Conservation (phyloP, 2,329 filamentous ascomycete genomes). For the Metarhizium brunneum region DNA sequence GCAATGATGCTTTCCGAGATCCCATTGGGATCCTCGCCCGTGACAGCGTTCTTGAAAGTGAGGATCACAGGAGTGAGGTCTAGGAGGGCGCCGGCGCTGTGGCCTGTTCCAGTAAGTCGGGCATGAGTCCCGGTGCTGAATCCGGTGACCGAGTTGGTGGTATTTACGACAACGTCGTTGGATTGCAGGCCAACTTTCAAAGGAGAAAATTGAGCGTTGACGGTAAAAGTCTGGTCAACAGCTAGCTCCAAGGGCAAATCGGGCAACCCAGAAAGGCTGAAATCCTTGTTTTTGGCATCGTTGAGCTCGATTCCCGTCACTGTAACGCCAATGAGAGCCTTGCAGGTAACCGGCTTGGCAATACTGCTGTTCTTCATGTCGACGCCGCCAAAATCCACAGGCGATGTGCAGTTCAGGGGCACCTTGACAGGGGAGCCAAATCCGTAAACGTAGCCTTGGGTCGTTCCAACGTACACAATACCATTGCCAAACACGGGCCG, state of each 20-base stretch:
- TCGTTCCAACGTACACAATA: conserved; percentile 44
- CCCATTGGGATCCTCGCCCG: conserved; percentile 27
- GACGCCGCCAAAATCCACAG: conserved; percentile 35
- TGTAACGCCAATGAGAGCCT: conserved; percentile 32
- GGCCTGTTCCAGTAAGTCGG: conserved; percentile 37
- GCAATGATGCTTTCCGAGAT: conserved; percentile 35
- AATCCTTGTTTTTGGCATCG: conserved; percentile 24
- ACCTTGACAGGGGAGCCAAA: conserved; percentile 46
- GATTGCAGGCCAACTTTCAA: conserved; percentile 37
- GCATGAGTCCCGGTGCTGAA: conserved; percentile 38
- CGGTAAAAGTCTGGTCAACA: conserved; percentile 29
- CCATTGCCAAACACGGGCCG: conserved; percentile 49
- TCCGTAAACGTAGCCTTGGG: conserved; percentile 40
- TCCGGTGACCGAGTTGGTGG: conserved; percentile 34
- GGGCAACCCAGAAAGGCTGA: conserved; percentile 26
- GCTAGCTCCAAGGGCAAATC: conserved; percentile 19
- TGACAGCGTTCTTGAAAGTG: conserved; percentile 39
- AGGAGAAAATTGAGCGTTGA: conserved; percentile 36
- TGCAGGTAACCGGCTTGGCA: conserved; percentile 32
- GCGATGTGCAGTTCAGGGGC: conserved; percentile 43
- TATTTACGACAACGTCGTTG: conserved; percentile 36
- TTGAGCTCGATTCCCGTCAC: conserved; percentile 29
- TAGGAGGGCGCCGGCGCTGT: conserved; percentile 36
- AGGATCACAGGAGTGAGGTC: conserved; percentile 37
- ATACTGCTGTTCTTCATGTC: conserved; percentile 27